These are phyloP conservation scores for Parachaetomium inaequale DNA, from an alignment of 495 filamentous ascomycete genomes.

Conservation along the genomic window DNA sequence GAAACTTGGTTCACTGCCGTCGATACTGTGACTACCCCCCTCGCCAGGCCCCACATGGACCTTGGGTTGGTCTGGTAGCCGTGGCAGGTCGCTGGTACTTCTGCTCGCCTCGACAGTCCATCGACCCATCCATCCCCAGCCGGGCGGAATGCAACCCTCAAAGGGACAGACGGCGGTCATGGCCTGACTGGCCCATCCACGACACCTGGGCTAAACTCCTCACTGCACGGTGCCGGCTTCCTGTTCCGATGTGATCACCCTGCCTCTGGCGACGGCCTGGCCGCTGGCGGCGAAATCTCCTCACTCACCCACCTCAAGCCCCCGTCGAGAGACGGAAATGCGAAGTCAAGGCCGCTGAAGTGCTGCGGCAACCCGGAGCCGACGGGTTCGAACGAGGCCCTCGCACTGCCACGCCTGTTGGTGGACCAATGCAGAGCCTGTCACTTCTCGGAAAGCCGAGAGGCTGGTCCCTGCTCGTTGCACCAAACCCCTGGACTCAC, in stretches of 20 bases:
- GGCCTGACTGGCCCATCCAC: neutral
- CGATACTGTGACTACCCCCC: slow-evolving; percentile 14
- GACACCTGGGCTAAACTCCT: neutral
- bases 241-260: slow-evolving; percentile 12
- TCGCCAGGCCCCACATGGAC: neutral
- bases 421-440: slow-evolving; percentile 12
- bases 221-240: slow-evolving; percentile 14
- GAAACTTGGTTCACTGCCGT: slow-evolving; percentile 18
- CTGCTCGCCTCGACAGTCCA: neutral
- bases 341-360: neutral
- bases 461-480: slow-evolving; percentile 22
- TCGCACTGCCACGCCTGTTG: slow-evolving; percentile 8
- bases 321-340: neutral
- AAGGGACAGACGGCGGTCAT: neutral
- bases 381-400: slow-evolving; percentile 5
- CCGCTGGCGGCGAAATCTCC: neutral
- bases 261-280: neutral
- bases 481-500: slow-evolving; percentile 3
- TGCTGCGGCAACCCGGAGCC: slow-evolving; percentile 5
- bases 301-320: neutral
- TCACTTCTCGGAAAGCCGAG: slow-evolving; percentile 18
- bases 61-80: neutral
- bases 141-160: slow-evolving; percentile 21
- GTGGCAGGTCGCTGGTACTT: slow-evolving; percentile 14
- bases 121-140: slow-evolving; percentile 2